These are phyloP conservation scores for Rhodotorula toruloides DNA, from an alignment of 768 basidiomycete species.

Conservation along the genomic window DNA sequence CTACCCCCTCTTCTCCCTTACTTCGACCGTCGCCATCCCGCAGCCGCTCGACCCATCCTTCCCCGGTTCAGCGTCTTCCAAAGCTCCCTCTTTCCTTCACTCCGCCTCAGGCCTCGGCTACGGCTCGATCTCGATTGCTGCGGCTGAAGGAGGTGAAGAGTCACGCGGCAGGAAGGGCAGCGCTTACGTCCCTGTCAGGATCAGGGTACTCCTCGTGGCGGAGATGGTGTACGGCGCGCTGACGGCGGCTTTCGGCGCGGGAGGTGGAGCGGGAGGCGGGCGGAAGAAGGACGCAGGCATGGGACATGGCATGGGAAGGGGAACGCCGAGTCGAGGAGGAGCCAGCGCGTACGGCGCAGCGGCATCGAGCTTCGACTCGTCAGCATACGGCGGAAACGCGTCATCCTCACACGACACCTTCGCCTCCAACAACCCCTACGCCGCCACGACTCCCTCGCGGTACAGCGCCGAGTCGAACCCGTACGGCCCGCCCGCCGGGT, in stretches of 20 bases:
- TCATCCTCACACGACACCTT: background rate
- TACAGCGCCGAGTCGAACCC: background rate
- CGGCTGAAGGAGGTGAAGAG: conserved; percentile 35
- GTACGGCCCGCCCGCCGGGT: conserved; percentile 11
- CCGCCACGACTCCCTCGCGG: background rate
- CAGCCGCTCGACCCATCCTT: conserved; percentile 67
- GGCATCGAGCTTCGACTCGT: background rate
- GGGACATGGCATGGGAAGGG: conserved; percentile 7
- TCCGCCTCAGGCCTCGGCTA: conserved; percentile 41
- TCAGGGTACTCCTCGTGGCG: conserved; percentile 69
- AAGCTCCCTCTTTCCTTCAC: conserved; percentile 59
- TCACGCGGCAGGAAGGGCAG: conserved; percentile 23
- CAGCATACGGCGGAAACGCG: background rate
- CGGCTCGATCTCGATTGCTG: conserved; percentile 36
- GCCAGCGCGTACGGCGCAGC: background rate
- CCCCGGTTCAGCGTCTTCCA: conserved; percentile 49
- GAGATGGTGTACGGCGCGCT: conserved; percentile 74
- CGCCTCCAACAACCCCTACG: too few relatives aligned
- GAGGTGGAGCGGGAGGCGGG: conserved; percentile 50
- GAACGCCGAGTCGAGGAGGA: conserved; percentile 2
- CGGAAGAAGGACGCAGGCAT: conserved; percentile 37
- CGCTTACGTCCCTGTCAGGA: conserved; percentile 70
- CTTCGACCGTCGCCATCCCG: conserved; percentile 73
- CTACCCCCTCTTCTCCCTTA: conserved; percentile 65
- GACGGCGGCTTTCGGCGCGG: conserved; percentile 49